These are phyloP conservation scores for Echria macrotheca DNA, from an alignment of 495 filamentous ascomycete species.

Conservation along the genomic window DNA sequence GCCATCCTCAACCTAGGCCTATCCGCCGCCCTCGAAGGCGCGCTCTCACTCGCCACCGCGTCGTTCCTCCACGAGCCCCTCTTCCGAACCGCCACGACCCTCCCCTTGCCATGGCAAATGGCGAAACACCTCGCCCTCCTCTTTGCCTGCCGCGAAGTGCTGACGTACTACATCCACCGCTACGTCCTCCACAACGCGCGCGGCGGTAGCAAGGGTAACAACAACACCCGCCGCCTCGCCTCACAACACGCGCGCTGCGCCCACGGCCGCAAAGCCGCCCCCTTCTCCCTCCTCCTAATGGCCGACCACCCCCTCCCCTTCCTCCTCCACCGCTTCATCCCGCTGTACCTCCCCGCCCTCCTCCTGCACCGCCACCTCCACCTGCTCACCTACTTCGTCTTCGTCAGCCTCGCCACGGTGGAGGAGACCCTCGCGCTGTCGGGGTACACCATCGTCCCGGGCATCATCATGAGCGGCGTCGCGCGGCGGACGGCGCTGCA, in stretches of 20 bases:
- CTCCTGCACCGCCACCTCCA: conserved; percentile 54
- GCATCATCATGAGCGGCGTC: conserved; percentile 69
- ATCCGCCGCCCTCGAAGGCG: conserved; percentile 50
- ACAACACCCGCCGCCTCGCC: conserved; percentile 28
- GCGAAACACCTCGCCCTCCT: conserved; percentile 60
- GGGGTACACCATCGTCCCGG: conserved; percentile 71
- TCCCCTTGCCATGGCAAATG: conserved; percentile 48
- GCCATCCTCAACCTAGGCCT: conserved; percentile 63
- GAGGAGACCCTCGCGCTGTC: conserved; percentile 74
- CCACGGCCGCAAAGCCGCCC: conserved; percentile 47
- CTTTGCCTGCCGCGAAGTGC: conserved; percentile 50
- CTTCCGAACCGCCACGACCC: conserved; percentile 39
- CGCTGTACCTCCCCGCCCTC: conserved; percentile 61
- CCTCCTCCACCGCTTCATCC: conserved; percentile 62
- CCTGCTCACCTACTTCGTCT: conserved; percentile 71
- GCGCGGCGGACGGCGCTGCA: conserved; percentile 66
- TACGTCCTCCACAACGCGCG: conserved; percentile 55
- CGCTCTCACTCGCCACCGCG: conserved; percentile 34
- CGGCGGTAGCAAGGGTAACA: too few relatives aligned
- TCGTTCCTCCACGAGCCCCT: conserved; percentile 28
- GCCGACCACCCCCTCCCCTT: conserved; percentile 75
- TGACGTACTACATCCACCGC: conserved; percentile 69
- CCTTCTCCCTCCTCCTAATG: conserved; percentile 59
- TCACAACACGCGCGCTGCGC: conserved; percentile 58
- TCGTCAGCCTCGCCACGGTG: conserved; percentile 59